A percentile compares a stretch with the other conserved stretches of the same genome.
phyloP scores from a whole-genome alignment of 345 rosid genomes.

The Eucalyptus microcorys region DNA sequence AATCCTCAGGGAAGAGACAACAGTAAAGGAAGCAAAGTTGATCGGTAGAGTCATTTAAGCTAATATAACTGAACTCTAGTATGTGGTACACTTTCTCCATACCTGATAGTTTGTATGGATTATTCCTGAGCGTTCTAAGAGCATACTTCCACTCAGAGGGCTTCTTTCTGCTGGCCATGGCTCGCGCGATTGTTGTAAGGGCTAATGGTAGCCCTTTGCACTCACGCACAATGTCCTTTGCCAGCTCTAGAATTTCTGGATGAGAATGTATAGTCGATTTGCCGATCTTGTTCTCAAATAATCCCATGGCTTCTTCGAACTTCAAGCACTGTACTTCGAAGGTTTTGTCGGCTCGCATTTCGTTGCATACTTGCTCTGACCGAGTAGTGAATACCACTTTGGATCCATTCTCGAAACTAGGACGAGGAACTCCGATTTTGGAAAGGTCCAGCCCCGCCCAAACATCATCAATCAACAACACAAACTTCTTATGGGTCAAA shows the following conservation, averaged over 20 bases:
- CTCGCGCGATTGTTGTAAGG: not conserved
- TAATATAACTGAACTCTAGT: not conserved
- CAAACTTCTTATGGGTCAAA: not conserved
- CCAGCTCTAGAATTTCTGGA: not conserved
- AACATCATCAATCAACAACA: conserved; percentile 4
- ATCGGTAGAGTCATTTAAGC: not conserved
- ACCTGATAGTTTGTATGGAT: not conserved
- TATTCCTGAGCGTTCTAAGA: rapidly evolving
- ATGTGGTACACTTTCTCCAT: not conserved
- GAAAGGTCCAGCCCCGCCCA: not conserved
- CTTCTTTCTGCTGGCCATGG: not conserved
- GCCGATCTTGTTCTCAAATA: not conserved
- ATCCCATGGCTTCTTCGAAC: not conserved
- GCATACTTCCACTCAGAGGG: not conserved
- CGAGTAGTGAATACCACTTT: conserved; percentile 2
- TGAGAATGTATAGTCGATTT: not conserved
- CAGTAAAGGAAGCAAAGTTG: not conserved
- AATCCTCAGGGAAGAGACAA: not conserved
- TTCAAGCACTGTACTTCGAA: conserved; percentile 1
- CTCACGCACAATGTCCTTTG: not conserved
- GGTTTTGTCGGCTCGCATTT: not conserved
- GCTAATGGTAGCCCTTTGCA: conserved; percentile 9
- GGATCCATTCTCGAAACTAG: not conserved
- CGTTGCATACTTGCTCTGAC: not conserved
- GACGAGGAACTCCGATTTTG: not conserved